Evolutionary conservation across 164 flowering plant genomes (phyloP), one percentile per base, ranked within the genome.

Genomic region (Saururus chinensis): DNA sequence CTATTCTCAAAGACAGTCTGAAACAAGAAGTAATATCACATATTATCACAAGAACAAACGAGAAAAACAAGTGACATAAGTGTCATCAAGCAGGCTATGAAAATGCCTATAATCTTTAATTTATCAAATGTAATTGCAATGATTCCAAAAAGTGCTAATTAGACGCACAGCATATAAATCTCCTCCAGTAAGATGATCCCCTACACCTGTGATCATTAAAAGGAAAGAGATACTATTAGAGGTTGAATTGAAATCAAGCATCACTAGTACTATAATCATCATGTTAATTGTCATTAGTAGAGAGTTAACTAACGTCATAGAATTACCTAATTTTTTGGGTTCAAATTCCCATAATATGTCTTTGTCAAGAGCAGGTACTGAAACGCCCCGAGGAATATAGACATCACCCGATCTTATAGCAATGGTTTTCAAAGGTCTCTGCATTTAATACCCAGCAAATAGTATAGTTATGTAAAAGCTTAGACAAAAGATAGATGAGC

Each of bases 351-450:
- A 95, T 8, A 86, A 85, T 48, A 65, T 81, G 70, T 91, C 99
- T 76, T 91, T 95, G 78, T 95, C 99, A 53, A 95, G 88, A 26
- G 99, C 92, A 45, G 99, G 99, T 54, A 91, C 99, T 69, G 98
- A 78, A 7, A 91, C 96, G 73, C 99, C 99, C 75, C 98, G 96
- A 64, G 99, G 99, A 51, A 95, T 95, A 60, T 95, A 95, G 60
- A 95, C 99, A 83, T 95, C 99, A 54, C 96, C 96, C 52, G 96
- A 95, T 76, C 64, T 77, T 60, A 66, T 84, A 14, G 99, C 99
- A 77, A 95, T 95, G 53, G 99, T 87, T 75, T 91, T 95, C 73
- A 95, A 69, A 60, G 99, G 99, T 77, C 98, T 91, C 98, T 95
- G 80, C 45, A 72, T 37, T 41, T 21, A 40, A 62, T 45, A 53